Conservation (phyloP, 352 stramenopile species). For the Plasmopara muralis region DNA sequence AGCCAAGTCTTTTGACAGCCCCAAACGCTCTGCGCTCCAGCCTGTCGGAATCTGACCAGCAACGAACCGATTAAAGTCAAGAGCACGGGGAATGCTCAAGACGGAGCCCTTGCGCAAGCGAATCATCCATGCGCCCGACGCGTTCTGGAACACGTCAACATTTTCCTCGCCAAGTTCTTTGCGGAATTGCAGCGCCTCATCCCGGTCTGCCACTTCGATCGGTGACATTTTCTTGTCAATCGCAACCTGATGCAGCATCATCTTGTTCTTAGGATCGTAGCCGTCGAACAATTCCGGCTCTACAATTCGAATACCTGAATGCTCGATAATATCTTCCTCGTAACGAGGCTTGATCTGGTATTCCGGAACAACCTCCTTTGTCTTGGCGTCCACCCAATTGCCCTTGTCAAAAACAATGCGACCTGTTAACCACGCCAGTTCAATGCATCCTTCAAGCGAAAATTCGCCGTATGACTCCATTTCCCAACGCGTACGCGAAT, state of each 20-base stretch:
- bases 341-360: conserved; percentile 75
- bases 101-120: conserved; percentile 73
- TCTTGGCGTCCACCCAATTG: conserved; percentile 79
- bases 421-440: conserved; percentile 81
- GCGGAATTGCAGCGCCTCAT: conserved; percentile 80
- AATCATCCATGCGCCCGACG: conserved; percentile 75
- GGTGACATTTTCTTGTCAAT: conserved; percentile 87
- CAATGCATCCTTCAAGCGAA: conserved; percentile 84
- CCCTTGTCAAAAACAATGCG: conserved; percentile 78
- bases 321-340: conserved; percentile 72
- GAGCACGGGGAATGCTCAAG: conserved; percentile 71
- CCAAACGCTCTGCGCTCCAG: conserved; percentile 77
- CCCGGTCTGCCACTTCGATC: conserved; percentile 75
- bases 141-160: conserved; percentile 74
- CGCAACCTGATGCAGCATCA: conserved; percentile 77
- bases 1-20: conserved; percentile 75
- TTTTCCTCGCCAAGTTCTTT: conserved; percentile 75
- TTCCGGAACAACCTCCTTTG: conserved; percentile 70
- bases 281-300: conserved; percentile 84
- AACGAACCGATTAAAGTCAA: conserved; percentile 81
- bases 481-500: conserved; percentile 82
- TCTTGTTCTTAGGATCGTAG: conserved; percentile 86
- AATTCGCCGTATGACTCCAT: conserved; percentile 88
- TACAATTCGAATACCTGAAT: conserved; percentile 78
- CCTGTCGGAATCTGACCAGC: conserved; percentile 85